A percentile compares a stretch with the other conserved stretches of the same genome.
These are phyloP conservation scores for Hibiscus syriacus DNA, from an alignment of 345 rosid genomes.

Conservation along the genomic window DNA sequence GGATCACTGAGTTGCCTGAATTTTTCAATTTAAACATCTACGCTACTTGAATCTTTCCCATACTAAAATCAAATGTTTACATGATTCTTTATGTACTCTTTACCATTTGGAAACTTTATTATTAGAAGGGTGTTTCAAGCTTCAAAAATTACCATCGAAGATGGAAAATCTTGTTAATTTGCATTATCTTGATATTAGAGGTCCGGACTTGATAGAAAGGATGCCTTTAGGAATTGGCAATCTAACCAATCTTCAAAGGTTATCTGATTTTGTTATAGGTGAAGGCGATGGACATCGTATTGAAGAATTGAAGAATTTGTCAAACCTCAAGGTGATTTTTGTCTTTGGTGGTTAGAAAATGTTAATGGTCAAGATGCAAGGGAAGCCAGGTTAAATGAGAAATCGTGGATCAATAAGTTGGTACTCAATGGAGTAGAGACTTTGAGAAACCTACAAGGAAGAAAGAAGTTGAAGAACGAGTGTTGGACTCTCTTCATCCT, in stretches of 20 bases:
- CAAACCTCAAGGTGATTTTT: neutral
- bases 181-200: neutral
- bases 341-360: neutral
- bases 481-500: too few relatives aligned
- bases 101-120: conserved; percentile 32
- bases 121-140: neutral
- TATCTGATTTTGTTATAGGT: neutral
- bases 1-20: conserved; percentile 15
- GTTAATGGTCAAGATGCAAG: too few relatives aligned
- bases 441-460: neutral
- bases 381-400: too few relatives aligned
- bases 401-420: neutral
- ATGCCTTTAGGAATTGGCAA: too few relatives aligned
- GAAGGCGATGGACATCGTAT: neutral
- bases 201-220: neutral
- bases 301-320: neutral
- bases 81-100: conserved; percentile 22
- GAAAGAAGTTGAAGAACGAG: neutral
- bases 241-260: neutral
- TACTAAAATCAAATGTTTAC: conserved; percentile 24
- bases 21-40: conserved; percentile 25
- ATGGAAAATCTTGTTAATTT: neutral
- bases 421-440: neutral
- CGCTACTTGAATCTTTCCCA: conserved; percentile 31
- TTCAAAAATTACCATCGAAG: neutral